phyloP scores from a whole-genome alignment of 2,329 filamentous ascomycete species.

The Colletotrichum sp. region DNA sequence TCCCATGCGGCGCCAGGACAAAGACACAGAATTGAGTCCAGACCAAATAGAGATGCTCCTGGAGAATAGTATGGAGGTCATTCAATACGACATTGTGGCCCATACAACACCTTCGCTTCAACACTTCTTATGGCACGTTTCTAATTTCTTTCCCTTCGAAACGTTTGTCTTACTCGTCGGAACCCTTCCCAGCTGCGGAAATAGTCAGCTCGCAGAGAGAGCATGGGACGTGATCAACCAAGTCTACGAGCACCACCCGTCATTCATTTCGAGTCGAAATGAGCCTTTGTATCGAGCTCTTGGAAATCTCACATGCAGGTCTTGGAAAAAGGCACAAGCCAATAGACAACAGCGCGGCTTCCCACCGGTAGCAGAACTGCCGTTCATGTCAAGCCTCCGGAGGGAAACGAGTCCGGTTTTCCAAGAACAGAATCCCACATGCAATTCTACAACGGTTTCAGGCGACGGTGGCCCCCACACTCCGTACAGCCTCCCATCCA shows the following conservation, averaged over 20 bases:
- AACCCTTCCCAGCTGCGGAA: conserved; percentile 53
- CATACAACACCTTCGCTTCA: conserved; percentile 45
- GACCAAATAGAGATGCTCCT: conserved; percentile 61
- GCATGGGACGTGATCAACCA: conserved; percentile 54
- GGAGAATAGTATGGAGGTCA: conserved; percentile 54
- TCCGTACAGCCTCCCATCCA: neutral
- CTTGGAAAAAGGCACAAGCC: conserved; percentile 44
- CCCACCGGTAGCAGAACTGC: neutral
- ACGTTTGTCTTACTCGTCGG: conserved; percentile 59
- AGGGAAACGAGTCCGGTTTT: neutral
- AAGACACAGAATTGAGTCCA: conserved; percentile 36
- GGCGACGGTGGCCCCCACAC: neutral
- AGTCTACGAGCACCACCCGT: conserved; percentile 24
- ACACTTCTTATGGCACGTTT: conserved; percentile 61
- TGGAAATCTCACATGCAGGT: conserved; percentile 52
- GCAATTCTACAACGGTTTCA: neutral
- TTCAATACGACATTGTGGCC: conserved; percentile 50
- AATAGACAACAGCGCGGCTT: neutral
- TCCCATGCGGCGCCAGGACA: neutral
- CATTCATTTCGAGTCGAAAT: neutral
- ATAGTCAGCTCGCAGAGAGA: conserved; percentile 53
- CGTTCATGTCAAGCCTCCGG: neutral
- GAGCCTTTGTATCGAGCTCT: conserved; percentile 33
- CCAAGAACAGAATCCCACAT: neutral
- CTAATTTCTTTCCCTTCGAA: conserved; percentile 59